A percentile compares a stretch with the other conserved stretches of the same genome.
Evolutionary conservation across 352 stramenopile genomes (phyloP).

Genomic region (Globisporangium ultimum): DNA sequence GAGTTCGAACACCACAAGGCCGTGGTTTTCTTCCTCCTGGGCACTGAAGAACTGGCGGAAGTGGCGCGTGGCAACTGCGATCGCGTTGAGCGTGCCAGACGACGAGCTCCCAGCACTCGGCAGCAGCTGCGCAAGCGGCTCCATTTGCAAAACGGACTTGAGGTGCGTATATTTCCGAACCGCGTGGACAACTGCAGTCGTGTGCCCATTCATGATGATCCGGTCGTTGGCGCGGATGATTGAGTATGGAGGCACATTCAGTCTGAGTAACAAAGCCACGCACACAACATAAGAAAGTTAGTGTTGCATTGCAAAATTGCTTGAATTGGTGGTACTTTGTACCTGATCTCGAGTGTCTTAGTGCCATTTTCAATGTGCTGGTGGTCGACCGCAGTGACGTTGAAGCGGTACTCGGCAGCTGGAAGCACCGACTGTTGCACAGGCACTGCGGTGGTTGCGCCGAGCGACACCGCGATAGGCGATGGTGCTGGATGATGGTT

Average conservation of each 20-base stretch:
- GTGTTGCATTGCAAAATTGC: not conserved
- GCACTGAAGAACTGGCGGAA: slow-evolving; percentile 64
- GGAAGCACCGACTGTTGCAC: slow-evolving; percentile 10
- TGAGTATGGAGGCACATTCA: slow-evolving; percentile 65
- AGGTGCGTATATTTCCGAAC: slow-evolving; percentile 65
- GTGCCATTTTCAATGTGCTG: slow-evolving; percentile 38
- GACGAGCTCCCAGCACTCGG: slow-evolving; percentile 17
- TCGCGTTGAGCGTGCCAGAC: slow-evolving; percentile 12
- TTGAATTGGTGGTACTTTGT: slow-evolving; percentile 1
- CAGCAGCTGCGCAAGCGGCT: slow-evolving; percentile 44
- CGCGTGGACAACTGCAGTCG: slow-evolving; percentile 32
- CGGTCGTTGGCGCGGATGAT: slow-evolving; percentile 67
- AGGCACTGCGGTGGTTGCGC: not conserved
- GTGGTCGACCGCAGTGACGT: slow-evolving; percentile 35
- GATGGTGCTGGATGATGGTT: slow-evolving; percentile 8
- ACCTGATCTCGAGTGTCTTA: slow-evolving; percentile 73
- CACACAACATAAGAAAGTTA: not conserved
- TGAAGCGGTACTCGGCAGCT: slow-evolving; percentile 60
- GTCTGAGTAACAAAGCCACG: slow-evolving; percentile 15
- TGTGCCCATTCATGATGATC: slow-evolving; percentile 58
- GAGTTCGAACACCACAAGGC: slow-evolving; percentile 62
- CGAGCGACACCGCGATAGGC: not conserved
- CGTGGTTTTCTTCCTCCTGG: slow-evolving; percentile 46
- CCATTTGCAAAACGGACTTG: slow-evolving; percentile 45
- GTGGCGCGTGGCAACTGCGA: slow-evolving; percentile 33